These are phyloP conservation scores for Flaveria floridana DNA, from an alignment of 140 eudicot genomes.

Conservation along the genomic window DNA sequence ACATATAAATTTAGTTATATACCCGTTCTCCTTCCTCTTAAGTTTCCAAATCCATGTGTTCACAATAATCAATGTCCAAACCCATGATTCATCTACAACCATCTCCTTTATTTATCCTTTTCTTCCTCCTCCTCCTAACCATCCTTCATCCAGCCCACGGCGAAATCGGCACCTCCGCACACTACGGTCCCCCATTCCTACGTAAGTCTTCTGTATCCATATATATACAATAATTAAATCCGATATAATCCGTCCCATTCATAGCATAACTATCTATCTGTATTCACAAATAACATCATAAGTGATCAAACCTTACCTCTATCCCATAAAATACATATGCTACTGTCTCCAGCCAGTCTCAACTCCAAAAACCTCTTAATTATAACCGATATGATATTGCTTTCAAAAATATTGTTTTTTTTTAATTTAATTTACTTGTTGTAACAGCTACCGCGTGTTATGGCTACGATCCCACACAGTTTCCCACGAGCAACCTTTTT, in stretches of 20 bases:
- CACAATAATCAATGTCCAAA: neutral
- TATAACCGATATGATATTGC: neutral
- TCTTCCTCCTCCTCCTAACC: slow-evolving; percentile 12
- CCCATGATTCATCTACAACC: slow-evolving; percentile 23
- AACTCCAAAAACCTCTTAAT: no score
- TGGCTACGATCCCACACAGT: slow-evolving; percentile 49
- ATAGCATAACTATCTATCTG: neutral
- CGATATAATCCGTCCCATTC: no score
- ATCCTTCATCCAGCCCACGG: slow-evolving; percentile 30
- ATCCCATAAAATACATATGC: no score
- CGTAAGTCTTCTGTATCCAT: slow-evolving; percentile 36
- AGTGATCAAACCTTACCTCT: neutral
- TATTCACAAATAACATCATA: no score
- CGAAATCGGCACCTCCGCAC: slow-evolving; percentile 57
- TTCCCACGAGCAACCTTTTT: slow-evolving; percentile 59
- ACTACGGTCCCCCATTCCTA: slow-evolving; percentile 46
- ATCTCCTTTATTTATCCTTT: neutral
- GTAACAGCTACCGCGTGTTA: slow-evolving; percentile 54
- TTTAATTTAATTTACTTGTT: neutral
- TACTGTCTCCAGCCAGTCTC: no score
- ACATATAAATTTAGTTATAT: neutral
- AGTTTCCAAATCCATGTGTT: neutral
- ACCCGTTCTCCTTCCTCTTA: neutral
- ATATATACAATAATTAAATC: neutral
- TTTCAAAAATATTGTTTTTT: neutral